Evolutionary conservation across 2,329 filamentous ascomycete species (phyloP), one percentile per base, ranked within the genome.

Genomic region (Colletotrichum aenigma): DNA sequence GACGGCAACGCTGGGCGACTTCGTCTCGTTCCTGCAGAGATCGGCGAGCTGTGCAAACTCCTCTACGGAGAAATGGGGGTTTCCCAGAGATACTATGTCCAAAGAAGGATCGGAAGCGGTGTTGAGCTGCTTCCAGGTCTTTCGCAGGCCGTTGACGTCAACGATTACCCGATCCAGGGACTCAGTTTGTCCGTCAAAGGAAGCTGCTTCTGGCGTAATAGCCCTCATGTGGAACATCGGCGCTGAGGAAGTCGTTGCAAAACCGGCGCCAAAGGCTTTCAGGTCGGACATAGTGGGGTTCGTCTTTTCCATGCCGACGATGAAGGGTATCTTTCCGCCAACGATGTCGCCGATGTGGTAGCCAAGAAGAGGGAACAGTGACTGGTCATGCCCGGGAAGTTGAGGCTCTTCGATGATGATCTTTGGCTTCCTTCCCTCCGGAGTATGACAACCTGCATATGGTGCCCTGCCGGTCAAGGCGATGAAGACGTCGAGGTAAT

Each of bases 381-480:
- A 79, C 67, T 87, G 83, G 66, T 87, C 83, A 1, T 78, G 32
- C 15, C 64, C 28, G 85, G 83, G 4, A 7, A 86, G 86, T 48
- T 56, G 79, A 84, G 78, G 86, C 83, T 78, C 84, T 86, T 34
- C 85, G 86, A 78, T 82, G 36, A 55, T 2, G 34, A 61, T n/a
- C 10, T n/a, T 18, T 18, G 70, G 60, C 28, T 38, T 55, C 30
- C 69, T 30, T 13, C 61, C 61, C 13, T 66, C 48, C 18, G 60
- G 16, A 12, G 24, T 21, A 87, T 71, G 86, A 84, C 77, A 87
- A 84, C 64, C 90, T 87, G 78, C 83, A 88, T 77, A 83, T 87
- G 30, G 86, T 87, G 74, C 89, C 88, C 84, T 80, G 2, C 87
- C 87, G 0, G 86, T 88, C 61, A 88, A 70, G 0, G 86, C 86